phyloP scores from a whole-genome alignment of 2,329 filamentous ascomycete genomes.

The Teratosphaeria gauchensis region DNA sequence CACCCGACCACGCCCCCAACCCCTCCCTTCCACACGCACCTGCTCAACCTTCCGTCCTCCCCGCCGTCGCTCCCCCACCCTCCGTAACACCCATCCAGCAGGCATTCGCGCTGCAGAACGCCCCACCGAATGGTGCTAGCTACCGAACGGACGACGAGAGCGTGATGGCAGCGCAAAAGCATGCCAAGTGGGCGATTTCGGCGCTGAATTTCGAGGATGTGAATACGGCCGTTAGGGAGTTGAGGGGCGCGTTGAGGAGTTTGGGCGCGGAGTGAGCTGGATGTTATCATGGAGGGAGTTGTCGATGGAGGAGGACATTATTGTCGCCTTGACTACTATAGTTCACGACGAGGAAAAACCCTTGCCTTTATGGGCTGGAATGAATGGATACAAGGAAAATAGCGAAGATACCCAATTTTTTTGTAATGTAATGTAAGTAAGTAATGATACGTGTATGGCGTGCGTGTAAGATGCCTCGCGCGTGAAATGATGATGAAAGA shows the following conservation, averaged over 20 bases:
- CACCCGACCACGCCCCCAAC: background rate
- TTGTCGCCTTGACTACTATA: background rate
- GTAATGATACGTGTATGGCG: no score
- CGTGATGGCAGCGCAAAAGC: slow-evolving; percentile 77
- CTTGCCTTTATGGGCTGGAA: no score
- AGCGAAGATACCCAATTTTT: no score
- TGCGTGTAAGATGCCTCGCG: no score
- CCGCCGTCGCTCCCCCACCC: background rate
- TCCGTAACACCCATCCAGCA: background rate
- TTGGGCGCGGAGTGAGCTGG: slow-evolving; percentile 51
- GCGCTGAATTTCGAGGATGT: slow-evolving; percentile 96
- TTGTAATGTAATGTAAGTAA: no score
- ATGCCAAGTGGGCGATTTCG: slow-evolving; percentile 93
- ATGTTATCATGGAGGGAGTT: background rate
- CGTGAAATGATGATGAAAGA: no score
- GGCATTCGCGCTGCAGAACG: background rate
- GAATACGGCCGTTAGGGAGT: slow-evolving; percentile 74
- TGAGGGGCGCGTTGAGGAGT: slow-evolving; percentile 61
- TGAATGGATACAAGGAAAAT: no score
- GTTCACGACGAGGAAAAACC: no score
- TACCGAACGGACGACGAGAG: slow-evolving; percentile 57
- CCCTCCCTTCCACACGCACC: no score
- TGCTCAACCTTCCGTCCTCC: background rate
- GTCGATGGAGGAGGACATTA: background rate
- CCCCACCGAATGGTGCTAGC: slow-evolving; percentile 22